Evolutionary conservation across 768 basidiomycete genomes (phyloP).

Genomic region (Leucocoprinus sp.): DNA sequence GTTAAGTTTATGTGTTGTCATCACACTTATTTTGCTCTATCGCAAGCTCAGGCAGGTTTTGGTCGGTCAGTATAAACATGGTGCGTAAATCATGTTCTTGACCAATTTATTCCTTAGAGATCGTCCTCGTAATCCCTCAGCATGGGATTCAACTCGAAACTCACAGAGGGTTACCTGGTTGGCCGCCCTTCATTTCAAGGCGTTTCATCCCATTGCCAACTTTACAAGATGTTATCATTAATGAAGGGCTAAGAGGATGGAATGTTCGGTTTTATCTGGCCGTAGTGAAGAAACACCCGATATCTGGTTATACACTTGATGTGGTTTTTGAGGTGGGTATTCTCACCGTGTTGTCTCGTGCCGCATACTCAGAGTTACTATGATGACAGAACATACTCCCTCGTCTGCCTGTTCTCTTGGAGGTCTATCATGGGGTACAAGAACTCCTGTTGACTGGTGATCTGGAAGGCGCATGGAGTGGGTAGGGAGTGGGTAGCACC

Average conservation of each 20-base stretch:
- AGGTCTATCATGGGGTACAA: constrained; percentile 57
- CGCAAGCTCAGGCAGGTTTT: constrained; percentile 9
- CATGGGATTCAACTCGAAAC: constrained; percentile 74
- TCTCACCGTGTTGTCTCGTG: constrained; percentile 1
- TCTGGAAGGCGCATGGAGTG: background rate
- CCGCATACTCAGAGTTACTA: background rate
- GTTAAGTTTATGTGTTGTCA: background rate
- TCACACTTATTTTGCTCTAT: background rate
- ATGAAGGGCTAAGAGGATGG: constrained; percentile 70
- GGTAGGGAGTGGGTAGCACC: too few relatives aligned
- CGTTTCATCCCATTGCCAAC: constrained; percentile 51
- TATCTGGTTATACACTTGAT: constrained; percentile 27
- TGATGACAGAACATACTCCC: constrained; percentile 52
- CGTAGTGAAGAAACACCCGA: constrained; percentile 27
- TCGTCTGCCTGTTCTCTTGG: constrained; percentile 47
- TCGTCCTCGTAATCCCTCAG: constrained; percentile 53
- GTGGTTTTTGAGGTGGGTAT: constrained; percentile 59
- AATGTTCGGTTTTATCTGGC: constrained; percentile 63
- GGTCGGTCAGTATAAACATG: constrained; percentile 14
- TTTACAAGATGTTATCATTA: constrained; percentile 59
- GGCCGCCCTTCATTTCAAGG: constrained; percentile 28
- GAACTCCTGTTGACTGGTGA: constrained; percentile 24
- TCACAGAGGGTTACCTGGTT: constrained; percentile 45
- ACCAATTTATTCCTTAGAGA: constrained; percentile 39
- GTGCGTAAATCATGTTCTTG: background rate